Conservation (phyloP, 2,329 filamentous ascomycete species). For the Fusarium mundagurra region DNA sequence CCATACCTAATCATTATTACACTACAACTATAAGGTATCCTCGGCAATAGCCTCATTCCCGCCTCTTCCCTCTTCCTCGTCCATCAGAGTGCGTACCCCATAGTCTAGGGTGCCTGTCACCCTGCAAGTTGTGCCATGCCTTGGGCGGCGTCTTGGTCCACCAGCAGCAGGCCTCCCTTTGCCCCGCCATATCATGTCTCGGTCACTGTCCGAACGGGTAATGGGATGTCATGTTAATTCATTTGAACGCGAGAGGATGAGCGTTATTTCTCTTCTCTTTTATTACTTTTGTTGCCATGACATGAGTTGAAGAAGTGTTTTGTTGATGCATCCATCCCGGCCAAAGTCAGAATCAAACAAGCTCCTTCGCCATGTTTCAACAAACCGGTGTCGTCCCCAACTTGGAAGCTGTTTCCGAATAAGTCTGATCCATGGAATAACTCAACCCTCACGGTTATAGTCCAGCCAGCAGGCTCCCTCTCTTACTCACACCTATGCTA, state of each 20-base stretch:
- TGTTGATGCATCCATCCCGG: neutral
- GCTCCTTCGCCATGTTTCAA: slow-evolving; percentile 16
- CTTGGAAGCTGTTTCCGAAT: slow-evolving; percentile 21
- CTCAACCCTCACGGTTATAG: neutral
- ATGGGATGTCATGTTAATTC: slow-evolving; percentile 34
- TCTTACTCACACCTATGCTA: neutral
- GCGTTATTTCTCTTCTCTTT: slow-evolving; percentile 29
- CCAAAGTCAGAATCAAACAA: neutral
- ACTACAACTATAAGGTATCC: neutral
- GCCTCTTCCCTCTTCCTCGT: neutral
- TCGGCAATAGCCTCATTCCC: slow-evolving; percentile 16
- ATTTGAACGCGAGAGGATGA: slow-evolving; percentile 22
- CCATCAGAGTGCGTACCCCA: slow-evolving; percentile 9
- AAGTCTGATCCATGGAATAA: slow-evolving; percentile 21
- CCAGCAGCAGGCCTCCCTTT: slow-evolving; percentile 35
- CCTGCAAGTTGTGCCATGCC: slow-evolving; percentile 31
- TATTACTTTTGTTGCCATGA: slow-evolving; percentile 13
- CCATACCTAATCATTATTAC: neutral
- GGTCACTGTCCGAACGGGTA: slow-evolving; percentile 42
- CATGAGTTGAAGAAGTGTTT: neutral
- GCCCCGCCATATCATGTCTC: slow-evolving; percentile 36
- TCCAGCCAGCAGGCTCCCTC: slow-evolving; percentile 6
- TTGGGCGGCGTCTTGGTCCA: slow-evolving; percentile 14
- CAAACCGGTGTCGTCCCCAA: slow-evolving; percentile 18
- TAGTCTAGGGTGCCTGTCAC: slow-evolving; percentile 24